Evolutionary conservation across 768 basidiomycete genomes (phyloP).

Genomic region (Leccinum obscurum): DNA sequence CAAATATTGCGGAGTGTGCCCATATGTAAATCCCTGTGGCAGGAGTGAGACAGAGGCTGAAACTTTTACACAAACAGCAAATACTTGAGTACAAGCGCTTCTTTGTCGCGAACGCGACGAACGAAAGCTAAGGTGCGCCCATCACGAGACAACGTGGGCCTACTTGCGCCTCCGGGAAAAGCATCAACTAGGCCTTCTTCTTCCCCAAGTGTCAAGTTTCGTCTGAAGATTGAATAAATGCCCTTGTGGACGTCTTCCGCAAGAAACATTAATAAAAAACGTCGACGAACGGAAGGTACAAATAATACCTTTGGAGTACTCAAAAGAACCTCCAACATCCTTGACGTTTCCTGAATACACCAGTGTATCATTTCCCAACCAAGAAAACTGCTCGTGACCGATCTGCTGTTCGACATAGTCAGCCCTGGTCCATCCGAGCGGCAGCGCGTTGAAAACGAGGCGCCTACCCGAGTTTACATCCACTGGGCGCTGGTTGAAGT

Average conservation of each 20-base stretch:
- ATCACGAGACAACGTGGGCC: conserved; percentile 70
- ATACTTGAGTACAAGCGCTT: conserved; percentile 71
- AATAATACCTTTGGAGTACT: conserved; percentile 63
- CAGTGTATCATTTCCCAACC: conserved; percentile 55
- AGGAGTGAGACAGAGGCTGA: conserved; percentile 1
- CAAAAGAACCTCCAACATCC: conserved; percentile 47
- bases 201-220: conserved; percentile 56
- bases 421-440: conserved; percentile 58
- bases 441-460: conserved; percentile 55
- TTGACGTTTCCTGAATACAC: conserved; percentile 67
- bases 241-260: conserved; percentile 63
- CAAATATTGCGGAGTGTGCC: conserved; percentile 66
- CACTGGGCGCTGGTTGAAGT: conserved; percentile 24
- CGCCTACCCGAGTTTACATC: conserved; percentile 48
- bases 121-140: conserved; percentile 72
- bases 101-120: conserved; percentile 69
- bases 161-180: conserved; percentile 69
- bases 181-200: conserved; percentile 54
- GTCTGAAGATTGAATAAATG: conserved; percentile 70
- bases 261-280: background rate
- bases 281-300: background rate
- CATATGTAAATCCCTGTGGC: conserved; percentile 58
- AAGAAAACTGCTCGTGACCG: conserved; percentile 70
- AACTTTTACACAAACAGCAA: conserved; percentile 15
- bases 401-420: conserved; percentile 71